Evolutionary conservation across 805 yeast genomes (phyloP), one percentile per base, ranked within the genome.

Genomic region (Teunomyces kruisii): DNA sequence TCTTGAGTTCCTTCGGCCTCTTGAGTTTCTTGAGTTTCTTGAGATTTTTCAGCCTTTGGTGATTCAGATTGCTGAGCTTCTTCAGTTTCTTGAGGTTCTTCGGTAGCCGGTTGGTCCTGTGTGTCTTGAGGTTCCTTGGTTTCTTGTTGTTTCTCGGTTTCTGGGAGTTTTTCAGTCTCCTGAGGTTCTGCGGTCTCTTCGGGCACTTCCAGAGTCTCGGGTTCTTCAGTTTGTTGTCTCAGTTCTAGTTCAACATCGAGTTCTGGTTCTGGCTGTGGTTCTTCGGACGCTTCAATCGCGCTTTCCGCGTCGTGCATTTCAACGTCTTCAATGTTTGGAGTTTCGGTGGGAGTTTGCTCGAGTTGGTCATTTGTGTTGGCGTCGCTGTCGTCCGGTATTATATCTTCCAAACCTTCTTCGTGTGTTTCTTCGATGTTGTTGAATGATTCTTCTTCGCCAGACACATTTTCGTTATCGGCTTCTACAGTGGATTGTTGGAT

Each of bases 41-140:
- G 42, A 12, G 16, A 28, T 10, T 38, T 42, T 8, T 19, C 39
- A 10, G n/a, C n/a, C n/a, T n/a, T n/a, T n/a, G 26, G 26, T 8
- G 26, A 13, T 10, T 55, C 24, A 52, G 58, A 32, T 19, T 46
- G 17, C 31, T 48, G 3, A 19, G 22, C 6, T 28, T 19, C 22
- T 19, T 19, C 22, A 4, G 22, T 19, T 19, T 19, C 22, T 19
- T 19, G 22, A 19, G 22, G 22, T 19, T 6, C 46, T 19, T 39
- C 41, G 17, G 9, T 27, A 8, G 16, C 9, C 26, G 13, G 9
- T 31, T 22, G 26, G n/a, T 26, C 32, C 3, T 24, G 30, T 27
- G 16, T 22, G n/a, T 33, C 27, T 4, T 42, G 19, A 6, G 9
- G 13, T 6, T 15, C 19, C 6, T 33, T 22, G 14, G 19, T 31